Base-by-base conservation (phyloP, 495 filamentous ascomycete genomes). In the Penicillium goetzii region DNA sequence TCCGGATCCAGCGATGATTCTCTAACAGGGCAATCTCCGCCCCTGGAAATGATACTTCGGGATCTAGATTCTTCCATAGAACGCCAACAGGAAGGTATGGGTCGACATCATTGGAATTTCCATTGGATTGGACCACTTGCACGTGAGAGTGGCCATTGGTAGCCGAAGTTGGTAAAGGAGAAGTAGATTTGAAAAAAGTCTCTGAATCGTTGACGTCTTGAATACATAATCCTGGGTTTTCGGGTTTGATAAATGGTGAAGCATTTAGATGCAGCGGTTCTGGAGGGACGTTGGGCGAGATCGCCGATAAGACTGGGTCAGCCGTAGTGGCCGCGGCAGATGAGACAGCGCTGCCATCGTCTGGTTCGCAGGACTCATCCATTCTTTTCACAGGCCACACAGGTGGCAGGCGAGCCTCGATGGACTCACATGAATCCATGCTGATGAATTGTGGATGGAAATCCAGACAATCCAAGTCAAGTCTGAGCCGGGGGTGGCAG, bases 1-100 rank as follows among this genome's bases (percentile, higher is more conserved):
- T 74, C 32, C 68, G 71, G 14, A 81, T 72, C 79, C 79, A 80
- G 15, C 61, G 40, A 38, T 75, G 54, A 15, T 58, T 65, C 56
- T 79, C 66, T 26, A 81, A 33, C 1, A 61, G 54, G 1, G 45
- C 28, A n/a, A 80, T 43, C 15, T 77, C 74, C 1, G 54, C 15
- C 15, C 58, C 45, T 19, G 69, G 68, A 28, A 62, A 76, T 12
- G 14, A 11, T 19, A 2, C 49, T 32, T 2, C 10, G 0, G 19
- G 25, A 57, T 34, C 33, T 1, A 23, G 11, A 3, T 26, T 30
- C 56, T 59, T 61, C n/a, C 56, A n/a, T 11, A 73, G 32, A 0
- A 62, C 59, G 4, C 71, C 71, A 1, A 65, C 30, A 7, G 71
- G 65, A 43, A 72, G 45, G 25, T 61, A 64, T 2, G 41, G 6